Evolutionary conservation across 768 basidiomycete species (phyloP).

Genomic region (Lentinula raphanica): DNA sequence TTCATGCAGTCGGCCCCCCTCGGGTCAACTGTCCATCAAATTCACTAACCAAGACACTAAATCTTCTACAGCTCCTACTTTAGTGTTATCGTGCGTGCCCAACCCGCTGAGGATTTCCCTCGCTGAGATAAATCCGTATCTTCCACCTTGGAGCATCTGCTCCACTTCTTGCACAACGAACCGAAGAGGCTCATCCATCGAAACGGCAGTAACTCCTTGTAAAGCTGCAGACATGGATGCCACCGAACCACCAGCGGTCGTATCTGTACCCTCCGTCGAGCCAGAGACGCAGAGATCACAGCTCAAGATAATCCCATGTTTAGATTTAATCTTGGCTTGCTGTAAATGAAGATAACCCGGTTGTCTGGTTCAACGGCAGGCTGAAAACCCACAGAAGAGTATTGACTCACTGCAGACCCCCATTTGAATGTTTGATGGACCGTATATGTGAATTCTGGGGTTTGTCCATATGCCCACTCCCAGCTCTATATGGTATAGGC

Average conservation of each 20-base stretch:
- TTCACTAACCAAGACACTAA: not conserved
- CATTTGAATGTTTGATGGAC: slow-evolving; percentile 40
- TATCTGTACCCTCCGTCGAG: too few relatives aligned
- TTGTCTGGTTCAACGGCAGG: not conserved
- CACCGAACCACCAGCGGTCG: not conserved
- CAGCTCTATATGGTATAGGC: too few relatives aligned
- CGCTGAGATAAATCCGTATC: not conserved
- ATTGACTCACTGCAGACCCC: slow-evolving; percentile 42
- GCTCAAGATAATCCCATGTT: slow-evolving; percentile 59
- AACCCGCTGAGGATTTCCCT: not conserved
- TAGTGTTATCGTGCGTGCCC: not conserved
- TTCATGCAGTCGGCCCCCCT: not conserved
- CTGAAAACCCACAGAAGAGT: not conserved
- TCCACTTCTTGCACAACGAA: not conserved
- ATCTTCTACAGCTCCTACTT: not conserved
- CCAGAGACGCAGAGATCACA: slow-evolving; percentile 24
- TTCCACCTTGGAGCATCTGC: not conserved
- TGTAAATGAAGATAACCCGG: slow-evolving; percentile 19
- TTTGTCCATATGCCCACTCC: slow-evolving; percentile 92
- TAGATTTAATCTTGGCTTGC: slow-evolving; percentile 50
- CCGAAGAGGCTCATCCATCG: too few relatives aligned
- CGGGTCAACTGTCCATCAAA: not conserved
- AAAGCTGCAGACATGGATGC: slow-evolving; percentile 21
- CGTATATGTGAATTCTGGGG: slow-evolving; percentile 83
- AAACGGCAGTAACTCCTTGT: not conserved